A percentile compares a stretch with the other conserved stretches of the same genome.
These are phyloP conservation scores for Stereocaulon alpinum DNA, from an alignment of 495 filamentous ascomycete species.

Conservation along the genomic window DNA sequence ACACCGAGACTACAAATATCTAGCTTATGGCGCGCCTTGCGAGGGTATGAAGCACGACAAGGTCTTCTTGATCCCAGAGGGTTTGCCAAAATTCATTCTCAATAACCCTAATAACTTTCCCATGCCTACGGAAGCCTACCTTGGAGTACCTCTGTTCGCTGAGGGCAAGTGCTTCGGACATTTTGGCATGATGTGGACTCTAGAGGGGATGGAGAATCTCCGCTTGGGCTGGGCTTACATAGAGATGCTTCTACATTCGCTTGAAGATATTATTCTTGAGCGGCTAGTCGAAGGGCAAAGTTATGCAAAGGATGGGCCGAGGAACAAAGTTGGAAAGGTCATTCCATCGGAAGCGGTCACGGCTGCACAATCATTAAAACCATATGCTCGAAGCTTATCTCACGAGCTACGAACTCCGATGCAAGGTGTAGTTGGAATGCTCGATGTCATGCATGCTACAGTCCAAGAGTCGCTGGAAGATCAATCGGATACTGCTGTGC, in stretches of 20 bases:
- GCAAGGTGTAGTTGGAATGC: constrained; percentile 78
- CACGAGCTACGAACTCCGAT: constrained; percentile 76
- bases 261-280: constrained; percentile 60
- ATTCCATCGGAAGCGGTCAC: constrained; percentile 43
- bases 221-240: constrained; percentile 58
- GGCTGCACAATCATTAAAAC: constrained; percentile 57
- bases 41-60: constrained; percentile 65
- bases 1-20: constrained; percentile 52
- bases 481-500: constrained; percentile 39
- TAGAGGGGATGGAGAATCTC: constrained; percentile 46
- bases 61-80: constrained; percentile 60
- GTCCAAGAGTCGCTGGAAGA: constrained; percentile 58
- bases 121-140: constrained; percentile 55
- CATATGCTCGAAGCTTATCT: constrained; percentile 68
- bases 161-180: constrained; percentile 63
- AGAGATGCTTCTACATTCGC: constrained; percentile 63
- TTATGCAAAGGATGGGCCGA: constrained; percentile 27
- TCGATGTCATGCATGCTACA: constrained; percentile 76
- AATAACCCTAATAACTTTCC: constrained; percentile 52
- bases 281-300: constrained; percentile 44
- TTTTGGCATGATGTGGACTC: constrained; percentile 67
- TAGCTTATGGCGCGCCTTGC: constrained; percentile 53
- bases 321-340: constrained; percentile 28
- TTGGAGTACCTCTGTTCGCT: constrained; percentile 62
- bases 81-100: constrained; percentile 46